Conservation (phyloP, 2,329 filamentous ascomycete genomes). For the Ramularia endophylla region DNA sequence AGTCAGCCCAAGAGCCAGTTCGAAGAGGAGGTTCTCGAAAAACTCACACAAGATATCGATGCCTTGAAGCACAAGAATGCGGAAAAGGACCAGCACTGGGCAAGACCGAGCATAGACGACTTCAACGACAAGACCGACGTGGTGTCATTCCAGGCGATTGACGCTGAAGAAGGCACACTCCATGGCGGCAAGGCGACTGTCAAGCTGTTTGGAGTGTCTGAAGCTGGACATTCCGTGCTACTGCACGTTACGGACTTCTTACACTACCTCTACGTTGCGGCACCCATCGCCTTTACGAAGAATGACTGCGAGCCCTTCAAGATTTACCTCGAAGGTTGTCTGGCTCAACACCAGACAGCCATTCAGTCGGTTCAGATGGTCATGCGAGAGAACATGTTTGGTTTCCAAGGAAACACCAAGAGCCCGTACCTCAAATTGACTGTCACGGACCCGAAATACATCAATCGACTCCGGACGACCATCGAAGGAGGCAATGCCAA, state of each 20-base stretch:
- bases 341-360: constrained; percentile 65
- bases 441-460: constrained; percentile 80
- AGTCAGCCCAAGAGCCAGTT: constrained; percentile 86
- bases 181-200: constrained; percentile 70
- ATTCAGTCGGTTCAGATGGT: constrained; percentile 78
- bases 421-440: constrained; percentile 92
- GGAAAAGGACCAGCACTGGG: constrained; percentile 93
- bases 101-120: constrained; percentile 54
- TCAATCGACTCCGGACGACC: constrained; percentile 65
- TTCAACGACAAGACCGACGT: constrained; percentile 61
- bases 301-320: constrained; percentile 75
- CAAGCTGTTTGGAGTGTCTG: constrained; percentile 90
- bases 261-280: constrained; percentile 91
- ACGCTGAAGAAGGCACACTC: constrained; percentile 82
- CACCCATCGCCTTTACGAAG: constrained; percentile 72
- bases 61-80: constrained; percentile 79
- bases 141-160: constrained; percentile 92
- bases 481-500: constrained; percentile 76
- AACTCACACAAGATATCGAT: constrained; percentile 88
- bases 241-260: constrained; percentile 93
- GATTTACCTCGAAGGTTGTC: constrained; percentile 69
- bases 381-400: constrained; percentile 85
- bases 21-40: constrained; percentile 89
- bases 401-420: constrained; percentile 88
- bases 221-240: constrained; percentile 81